Conservation (phyloP, 2,329 filamentous ascomycete species). For the Fusarium luffae region DNA sequence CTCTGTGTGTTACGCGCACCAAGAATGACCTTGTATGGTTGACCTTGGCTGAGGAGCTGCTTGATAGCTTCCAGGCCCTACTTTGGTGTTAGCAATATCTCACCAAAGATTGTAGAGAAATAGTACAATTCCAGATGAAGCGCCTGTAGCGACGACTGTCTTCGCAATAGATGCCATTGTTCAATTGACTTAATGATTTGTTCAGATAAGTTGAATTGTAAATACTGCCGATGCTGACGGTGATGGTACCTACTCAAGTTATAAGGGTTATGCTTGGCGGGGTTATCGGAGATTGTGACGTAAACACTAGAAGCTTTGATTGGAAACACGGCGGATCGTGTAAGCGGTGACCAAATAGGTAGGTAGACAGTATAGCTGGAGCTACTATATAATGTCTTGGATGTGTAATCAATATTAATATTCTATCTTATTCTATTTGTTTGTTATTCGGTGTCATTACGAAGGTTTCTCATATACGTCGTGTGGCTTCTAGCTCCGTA, state of each 20-base stretch:
- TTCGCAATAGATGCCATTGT: conserved; percentile 56
- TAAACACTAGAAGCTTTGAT: conserved; percentile 4
- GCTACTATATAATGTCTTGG: not conserved
- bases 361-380: not conserved
- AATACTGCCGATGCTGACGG: not conserved
- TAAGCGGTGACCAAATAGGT: conserved; percentile 9
- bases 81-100: not conserved
- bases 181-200: not conserved
- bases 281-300: conserved; percentile 42
- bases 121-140: conserved; percentile 61
- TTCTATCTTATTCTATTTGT: not conserved
- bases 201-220: not conserved
- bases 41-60: conserved; percentile 58
- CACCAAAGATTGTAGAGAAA: too few relatives aligned
- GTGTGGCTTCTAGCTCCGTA: too few relatives aligned
- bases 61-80: conserved; percentile 66
- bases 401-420: conserved; percentile 21
- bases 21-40: conserved; percentile 61
- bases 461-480: not conserved
- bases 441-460: not conserved
- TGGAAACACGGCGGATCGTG: not conserved
- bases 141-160: conserved; percentile 63
- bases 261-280: conserved; percentile 20
- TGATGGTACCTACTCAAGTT: not conserved
- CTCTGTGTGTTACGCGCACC: conserved; percentile 59